Evolutionary conservation across 176 grass and related monocot genomes (phyloP), one percentile per base, ranked within the genome.

Genomic region (Bolboschoenus planiculmis): DNA sequence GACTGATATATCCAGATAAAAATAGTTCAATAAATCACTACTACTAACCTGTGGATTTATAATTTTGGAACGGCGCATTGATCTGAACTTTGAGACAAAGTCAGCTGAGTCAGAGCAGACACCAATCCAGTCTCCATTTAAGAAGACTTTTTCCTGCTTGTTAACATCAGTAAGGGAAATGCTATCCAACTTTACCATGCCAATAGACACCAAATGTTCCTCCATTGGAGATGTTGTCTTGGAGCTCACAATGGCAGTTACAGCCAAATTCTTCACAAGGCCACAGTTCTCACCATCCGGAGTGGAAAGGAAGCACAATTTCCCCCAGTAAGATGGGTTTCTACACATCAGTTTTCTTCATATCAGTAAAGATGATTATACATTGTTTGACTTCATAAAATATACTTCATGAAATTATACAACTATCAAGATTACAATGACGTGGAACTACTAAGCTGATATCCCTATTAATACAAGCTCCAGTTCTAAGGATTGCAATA

Each of bases 231-330:
- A 84, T 55, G 50, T n/a, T 74, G 95, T 74, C 46, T 86, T 93
- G 13, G 90, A 93, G 87, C 92, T 98, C 78, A 98, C 90, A 40
- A 95, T 79, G 64, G 96, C 96, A 79, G 96, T 93, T 2, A 83
- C 92, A 56, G 92, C 87, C 51, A 98, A 87, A 84, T 95, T 98
- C 85, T 98, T 98, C 16, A 95, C 91, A 27, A 98, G 89, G 67
- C 96, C 96, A 88, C 96, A 98, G 70, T 98, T 95, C 83, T 98
- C 96, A 39, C 96, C 92, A 86, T 95, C 96, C 56, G 90, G 89
- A 81, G 96, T 98, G 67, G 96, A 98, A 84, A 98, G 65, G 75
- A 98, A 98, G 85, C 92, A 98, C 68, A 98, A 29, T 43, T 91
- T 98, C 9, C 96, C 95, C 92, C 92, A 98, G 68, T 95, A 98